A percentile compares a stretch with the other conserved stretches of the same genome.
Evolutionary conservation across 768 basidiomycete genomes (phyloP).

Genomic region (Russula abietina): DNA sequence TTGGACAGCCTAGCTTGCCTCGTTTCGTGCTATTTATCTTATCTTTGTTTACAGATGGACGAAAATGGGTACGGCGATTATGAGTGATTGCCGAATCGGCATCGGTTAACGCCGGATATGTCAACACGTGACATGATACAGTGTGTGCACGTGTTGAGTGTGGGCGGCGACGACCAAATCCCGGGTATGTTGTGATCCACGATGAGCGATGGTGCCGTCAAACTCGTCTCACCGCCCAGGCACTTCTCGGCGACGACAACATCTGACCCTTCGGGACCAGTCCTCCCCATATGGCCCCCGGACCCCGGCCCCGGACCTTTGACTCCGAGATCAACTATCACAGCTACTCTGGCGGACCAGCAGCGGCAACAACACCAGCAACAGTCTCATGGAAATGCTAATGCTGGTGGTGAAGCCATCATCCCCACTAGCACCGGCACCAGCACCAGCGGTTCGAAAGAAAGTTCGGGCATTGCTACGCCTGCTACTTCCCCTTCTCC

Average conservation of each 20-base stretch:
- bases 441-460: neutral
- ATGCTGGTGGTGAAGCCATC: neutral
- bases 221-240: neutral
- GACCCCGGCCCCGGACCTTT: neutral
- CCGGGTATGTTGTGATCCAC: neutral
- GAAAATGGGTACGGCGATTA: neutral
- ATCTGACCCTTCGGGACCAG: neutral
- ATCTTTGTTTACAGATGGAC: neutral
- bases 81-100: neutral
- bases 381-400: neutral
- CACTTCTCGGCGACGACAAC: neutral
- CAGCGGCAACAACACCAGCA: neutral
- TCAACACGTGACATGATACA: neutral
- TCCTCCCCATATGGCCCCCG: neutral
- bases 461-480: neutral
- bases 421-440: neutral
- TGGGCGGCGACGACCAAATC: neutral
- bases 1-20: conserved; percentile 1
- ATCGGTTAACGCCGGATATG: neutral
- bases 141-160: neutral
- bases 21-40: no score
- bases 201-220: neutral
- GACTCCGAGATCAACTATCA: neutral
- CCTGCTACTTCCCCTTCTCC: neutral
- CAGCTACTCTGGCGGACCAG: neutral